phyloP scores from a whole-genome alignment of 208 protist species.

The Balamuthia mandrillaris region DNA sequence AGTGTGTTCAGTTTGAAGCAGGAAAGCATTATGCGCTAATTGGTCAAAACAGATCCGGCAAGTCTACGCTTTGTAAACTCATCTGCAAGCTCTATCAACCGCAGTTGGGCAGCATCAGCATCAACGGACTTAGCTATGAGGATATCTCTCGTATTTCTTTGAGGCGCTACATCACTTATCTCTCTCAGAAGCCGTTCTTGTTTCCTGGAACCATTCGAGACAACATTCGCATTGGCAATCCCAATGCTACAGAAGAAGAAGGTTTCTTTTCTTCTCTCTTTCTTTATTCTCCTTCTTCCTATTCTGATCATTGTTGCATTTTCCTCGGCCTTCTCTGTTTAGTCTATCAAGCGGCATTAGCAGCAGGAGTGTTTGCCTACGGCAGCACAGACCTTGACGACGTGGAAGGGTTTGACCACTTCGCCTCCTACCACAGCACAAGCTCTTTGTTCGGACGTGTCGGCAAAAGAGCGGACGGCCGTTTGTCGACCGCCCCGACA shows the following conservation, averaged over 20 bases:
- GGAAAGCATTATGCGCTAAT: conserved; percentile 49
- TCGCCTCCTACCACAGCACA: too few species aligned
- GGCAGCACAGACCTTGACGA: neutral
- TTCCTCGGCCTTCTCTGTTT: neutral
- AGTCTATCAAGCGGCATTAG: conserved; percentile 45
- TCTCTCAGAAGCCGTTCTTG: conserved; percentile 58
- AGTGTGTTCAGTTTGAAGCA: conserved; percentile 37
- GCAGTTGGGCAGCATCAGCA: neutral
- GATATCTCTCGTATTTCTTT: conserved; percentile 47
- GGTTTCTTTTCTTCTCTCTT: neutral
- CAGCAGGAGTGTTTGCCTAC: conserved; percentile 58
- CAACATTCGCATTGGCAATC: conserved; percentile 61
- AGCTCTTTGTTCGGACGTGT: too few species aligned
- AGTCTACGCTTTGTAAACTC: conserved; percentile 49
- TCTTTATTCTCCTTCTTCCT: neutral
- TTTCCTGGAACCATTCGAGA: conserved; percentile 58
- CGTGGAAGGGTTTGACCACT: neutral
- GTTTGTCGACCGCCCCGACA: too few species aligned
- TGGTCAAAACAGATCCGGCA: conserved; percentile 52
- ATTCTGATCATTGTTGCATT: neutral
- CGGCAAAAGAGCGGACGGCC: too few species aligned
- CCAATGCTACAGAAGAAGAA: conserved; percentile 48
- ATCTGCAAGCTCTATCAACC: conserved; percentile 54
- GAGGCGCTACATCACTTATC: conserved; percentile 47
- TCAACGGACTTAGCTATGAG: conserved; percentile 50